Base-by-base conservation (phyloP, 495 filamentous ascomycete species). In the Bathelium albidoporum region DNA sequence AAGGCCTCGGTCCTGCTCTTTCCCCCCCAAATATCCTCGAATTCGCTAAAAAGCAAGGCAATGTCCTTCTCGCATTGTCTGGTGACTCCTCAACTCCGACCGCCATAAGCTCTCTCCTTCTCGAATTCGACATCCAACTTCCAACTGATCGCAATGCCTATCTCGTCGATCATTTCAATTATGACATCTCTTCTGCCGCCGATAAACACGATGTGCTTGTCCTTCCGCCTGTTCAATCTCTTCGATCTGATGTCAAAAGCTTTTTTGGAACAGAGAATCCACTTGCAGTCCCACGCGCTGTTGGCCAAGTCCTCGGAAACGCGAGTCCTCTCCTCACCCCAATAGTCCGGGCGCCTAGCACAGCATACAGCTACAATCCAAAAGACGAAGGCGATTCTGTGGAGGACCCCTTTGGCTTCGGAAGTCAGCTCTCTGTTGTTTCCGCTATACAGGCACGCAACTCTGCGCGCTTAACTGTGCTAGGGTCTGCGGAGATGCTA, bases 111-210 rank as follows among this genome's bases (percentile, higher is more conserved):
- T 92, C 91, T 62, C 83, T 97, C 28, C 89, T 96, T 63, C 79
- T 90, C 65, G 92, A 98, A 76, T 78, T 97, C 72, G 95, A 96
- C 71, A 89, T 98, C 71, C 83, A 91, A 69, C 83, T 97, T 16
- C 87, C 95, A n/a, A 75, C 81, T 2, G 95, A 96, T 71, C 88
- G 90, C 67, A 87, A 86, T 43, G 83, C 88, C 36, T 76, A 92
- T 32, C 87, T 94, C 1, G 85, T 97, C 45, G 94, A 98, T 73
- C 94, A 98, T 81, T 96, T 96, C 83, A 89, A 90, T 77, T 90
- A 95, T 76, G 93, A 97, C 70, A 82, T 82, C 43, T 61, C 82
- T 32, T 90, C 85, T 60, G 85, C 90, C 12, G 65, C 83, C 36
- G 91, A 96, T 64, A 85, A 85, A 71, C 94, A 97, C 76, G 90